Percentiles rank a stretch among this genome's conserved stretches.
These are phyloP conservation scores for Penicillium subrubescens DNA, from an alignment of 495 filamentous ascomycete genomes.

Conservation along the genomic window DNA sequence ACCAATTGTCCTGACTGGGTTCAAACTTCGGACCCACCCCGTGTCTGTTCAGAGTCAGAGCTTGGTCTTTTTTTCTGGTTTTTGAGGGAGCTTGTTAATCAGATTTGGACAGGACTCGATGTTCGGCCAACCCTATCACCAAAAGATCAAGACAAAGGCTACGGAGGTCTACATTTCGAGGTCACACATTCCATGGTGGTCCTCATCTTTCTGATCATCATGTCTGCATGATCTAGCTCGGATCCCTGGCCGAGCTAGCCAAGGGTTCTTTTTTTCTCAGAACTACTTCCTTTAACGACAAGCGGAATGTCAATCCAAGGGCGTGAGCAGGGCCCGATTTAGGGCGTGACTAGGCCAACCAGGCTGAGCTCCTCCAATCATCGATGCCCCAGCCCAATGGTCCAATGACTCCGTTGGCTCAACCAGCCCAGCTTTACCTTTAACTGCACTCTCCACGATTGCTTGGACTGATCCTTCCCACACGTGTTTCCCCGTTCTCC, in stretches of 20 bases:
- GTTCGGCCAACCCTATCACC: neutral
- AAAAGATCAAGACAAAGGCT: neutral
- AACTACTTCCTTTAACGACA: constrained; percentile 7
- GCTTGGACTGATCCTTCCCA: neutral
- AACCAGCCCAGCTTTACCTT: neutral
- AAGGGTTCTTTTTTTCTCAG: constrained; percentile 1
- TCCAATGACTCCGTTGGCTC: neutral
- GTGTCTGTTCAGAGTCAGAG: constrained; percentile 1
- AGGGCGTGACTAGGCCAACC: neutral
- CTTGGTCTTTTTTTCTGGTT: neutral
- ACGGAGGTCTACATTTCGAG: neutral
- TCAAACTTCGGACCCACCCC: constrained; percentile 3
- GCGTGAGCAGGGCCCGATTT: constrained; percentile 21
- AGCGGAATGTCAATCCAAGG: constrained; percentile 36
- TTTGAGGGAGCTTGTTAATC: neutral
- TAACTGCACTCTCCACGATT: neutral
- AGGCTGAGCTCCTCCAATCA: constrained; percentile 14
- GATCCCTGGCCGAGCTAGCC: constrained; percentile 2
- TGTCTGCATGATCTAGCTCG: neutral
- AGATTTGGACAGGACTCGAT: neutral
- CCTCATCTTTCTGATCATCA: neutral
- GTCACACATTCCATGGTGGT: neutral
- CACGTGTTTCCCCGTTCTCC: neutral
- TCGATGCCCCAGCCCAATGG: neutral
- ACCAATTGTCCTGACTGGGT: constrained; percentile 15